A percentile compares a stretch with the other conserved stretches of the same genome.
These are phyloP conservation scores for Sporothrix sp. DNA, from an alignment of 2,329 filamentous ascomycete species.

Conservation along the genomic window DNA sequence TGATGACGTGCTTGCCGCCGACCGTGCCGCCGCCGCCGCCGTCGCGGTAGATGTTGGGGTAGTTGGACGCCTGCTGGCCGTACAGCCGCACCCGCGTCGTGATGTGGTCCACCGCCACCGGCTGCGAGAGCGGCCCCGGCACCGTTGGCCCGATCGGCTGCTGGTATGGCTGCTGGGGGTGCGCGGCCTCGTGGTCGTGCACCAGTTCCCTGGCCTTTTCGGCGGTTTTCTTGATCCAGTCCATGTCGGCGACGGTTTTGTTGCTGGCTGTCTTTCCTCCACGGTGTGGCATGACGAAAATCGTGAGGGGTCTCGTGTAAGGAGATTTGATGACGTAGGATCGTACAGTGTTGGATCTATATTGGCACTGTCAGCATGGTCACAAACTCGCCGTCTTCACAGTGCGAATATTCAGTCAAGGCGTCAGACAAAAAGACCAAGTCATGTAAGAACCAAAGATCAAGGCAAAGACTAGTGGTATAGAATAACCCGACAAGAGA, in stretches of 20 bases:
- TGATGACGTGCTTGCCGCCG: slow-evolving; percentile 14
- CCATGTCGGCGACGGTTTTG: slow-evolving; percentile 3
- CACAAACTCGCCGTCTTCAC: too few species aligned
- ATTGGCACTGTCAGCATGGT: too few species aligned
- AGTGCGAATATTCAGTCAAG: not conserved
- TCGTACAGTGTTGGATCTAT: too few species aligned
- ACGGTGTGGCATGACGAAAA: too few species aligned
- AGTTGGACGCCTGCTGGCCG: slow-evolving; percentile 16
- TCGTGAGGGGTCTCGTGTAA: too few species aligned
- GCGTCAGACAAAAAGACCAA: not conserved
- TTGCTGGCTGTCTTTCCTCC: not conserved
- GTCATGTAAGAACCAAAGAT: not conserved
- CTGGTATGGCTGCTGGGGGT: not conserved
- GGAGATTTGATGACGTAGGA: too few species aligned
- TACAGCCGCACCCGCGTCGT: slow-evolving; percentile 7
- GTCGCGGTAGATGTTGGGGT: slow-evolving; percentile 17
- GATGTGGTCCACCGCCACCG: slow-evolving; percentile 6
- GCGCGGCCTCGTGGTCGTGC: slow-evolving; percentile 4
- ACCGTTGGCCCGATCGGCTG: not conserved
- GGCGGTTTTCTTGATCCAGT: slow-evolving; percentile 12
- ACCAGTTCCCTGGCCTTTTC: slow-evolving; percentile 10
- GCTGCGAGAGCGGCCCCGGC: not conserved
- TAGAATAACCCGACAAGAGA: not conserved
- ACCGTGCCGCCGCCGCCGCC: slow-evolving; percentile 18
- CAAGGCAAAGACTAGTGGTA: not conserved